Evolutionary conservation across 768 basidiomycete genomes (phyloP), one percentile per base, ranked within the genome.

Genomic region (Cyathus striatus): DNA sequence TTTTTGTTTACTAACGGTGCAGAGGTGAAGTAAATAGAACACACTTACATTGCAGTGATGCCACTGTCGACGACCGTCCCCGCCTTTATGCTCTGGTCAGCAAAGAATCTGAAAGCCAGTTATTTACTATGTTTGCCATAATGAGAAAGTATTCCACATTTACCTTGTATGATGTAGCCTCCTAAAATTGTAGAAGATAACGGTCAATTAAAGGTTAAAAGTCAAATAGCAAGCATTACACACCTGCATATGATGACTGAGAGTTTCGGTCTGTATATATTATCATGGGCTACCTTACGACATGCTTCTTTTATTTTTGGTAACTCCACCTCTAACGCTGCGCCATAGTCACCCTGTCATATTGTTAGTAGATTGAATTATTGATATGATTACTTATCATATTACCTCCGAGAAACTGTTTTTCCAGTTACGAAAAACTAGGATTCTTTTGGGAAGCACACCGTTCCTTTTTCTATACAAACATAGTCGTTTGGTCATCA

Each of bases 31-130:
- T 35, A 20, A 34, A 32, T 24, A 37, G 38, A 13, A 1, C n/a
- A 16, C 12, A 49, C 75, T 39, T 68, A 83, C 76, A 81, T 73
- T 1, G 73, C 77, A 2, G 89, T 89, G 27, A 90, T 66, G 4
- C 89, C 89, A 54, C 76, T 75, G 58, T 92, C 89, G 9, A 89
- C 81, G 3, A 92, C 78, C 0, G 90, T 90, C 2, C 89, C 89
- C 0, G 88, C 86, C 51, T 92, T 90, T 1, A 87, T 86, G 44
- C 84, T 87, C 42, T 57, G 66, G 50, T 80, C 78, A n/a, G n/a
- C n/a, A n/a, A n/a, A n/a, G n/a, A n/a, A n/a, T n/a, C n/a, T n/a
- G n/a, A n/a, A n/a, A n/a, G n/a, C n/a, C n/a, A n/a, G n/a, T n/a
- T n/a, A n/a, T n/a, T n/a, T n/a, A n/a, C n/a, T n/a, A n/a, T n/a